These are phyloP conservation scores for Aspergillus pseudoterreus DNA, from an alignment of 2,329 filamentous ascomycete genomes.

Conservation along the genomic window DNA sequence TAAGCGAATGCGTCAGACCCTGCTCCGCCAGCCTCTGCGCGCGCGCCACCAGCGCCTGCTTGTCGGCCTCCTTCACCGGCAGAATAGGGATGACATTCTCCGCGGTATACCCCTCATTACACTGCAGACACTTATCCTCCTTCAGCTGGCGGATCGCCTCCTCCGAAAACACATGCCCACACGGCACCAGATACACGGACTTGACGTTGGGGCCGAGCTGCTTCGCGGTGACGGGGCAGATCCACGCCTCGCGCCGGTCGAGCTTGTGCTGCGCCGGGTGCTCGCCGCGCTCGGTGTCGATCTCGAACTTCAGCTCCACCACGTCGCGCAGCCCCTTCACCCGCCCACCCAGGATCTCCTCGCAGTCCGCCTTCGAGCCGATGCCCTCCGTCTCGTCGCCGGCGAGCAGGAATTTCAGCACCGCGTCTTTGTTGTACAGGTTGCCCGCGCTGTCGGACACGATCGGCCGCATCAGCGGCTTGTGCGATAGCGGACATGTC, in stretches of 20 bases:
- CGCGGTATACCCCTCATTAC: constrained; percentile 67
- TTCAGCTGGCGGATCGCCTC: constrained; percentile 78
- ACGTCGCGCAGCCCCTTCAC: constrained; percentile 83
- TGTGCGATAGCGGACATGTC: constrained; percentile 80
- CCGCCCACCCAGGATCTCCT: constrained; percentile 56
- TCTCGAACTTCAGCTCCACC: constrained; percentile 75
- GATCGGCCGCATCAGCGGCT: constrained; percentile 67
- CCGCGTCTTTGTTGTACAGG: constrained; percentile 91
- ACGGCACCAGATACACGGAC: constrained; percentile 87
- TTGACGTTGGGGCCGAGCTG: constrained; percentile 74
- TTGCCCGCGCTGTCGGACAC: constrained; percentile 82
- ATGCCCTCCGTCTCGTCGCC: constrained; percentile 52
- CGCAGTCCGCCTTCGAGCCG: constrained; percentile 56
- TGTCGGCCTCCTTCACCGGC: constrained; percentile 66
- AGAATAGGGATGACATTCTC: constrained; percentile 82
- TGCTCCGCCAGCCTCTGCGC: constrained; percentile 65
- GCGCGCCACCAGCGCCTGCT: constrained; percentile 63
- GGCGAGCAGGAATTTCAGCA: constrained; percentile 66
- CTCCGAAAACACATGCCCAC: constrained; percentile 90
- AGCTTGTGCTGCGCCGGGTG: constrained; percentile 40
- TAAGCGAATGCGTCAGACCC: constrained; percentile 80
- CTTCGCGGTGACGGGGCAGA: constrained; percentile 85
- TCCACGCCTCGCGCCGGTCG: constrained; percentile 57
- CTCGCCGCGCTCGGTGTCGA: constrained; percentile 40
- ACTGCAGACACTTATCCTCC: constrained; percentile 62